These are phyloP conservation scores for Panellus pusillus DNA, from an alignment of 768 basidiomycete genomes.

Conservation along the genomic window DNA sequence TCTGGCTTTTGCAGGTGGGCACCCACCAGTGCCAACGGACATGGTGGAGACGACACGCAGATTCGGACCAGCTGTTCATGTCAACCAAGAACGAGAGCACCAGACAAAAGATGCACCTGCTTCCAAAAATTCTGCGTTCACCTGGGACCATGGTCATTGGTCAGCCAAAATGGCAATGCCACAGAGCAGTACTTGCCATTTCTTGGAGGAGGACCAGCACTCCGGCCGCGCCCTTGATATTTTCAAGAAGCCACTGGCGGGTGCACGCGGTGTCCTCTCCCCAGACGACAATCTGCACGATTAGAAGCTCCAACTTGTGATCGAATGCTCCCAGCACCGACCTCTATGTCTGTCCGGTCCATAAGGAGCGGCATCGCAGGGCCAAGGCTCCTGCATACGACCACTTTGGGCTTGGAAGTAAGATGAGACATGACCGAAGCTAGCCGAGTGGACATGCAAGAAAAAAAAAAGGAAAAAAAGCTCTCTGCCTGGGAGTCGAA, in stretches of 20 bases:
- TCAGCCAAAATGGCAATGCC: constrained; percentile 10
- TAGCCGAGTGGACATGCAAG: constrained; percentile 1
- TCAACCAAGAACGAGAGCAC: background rate
- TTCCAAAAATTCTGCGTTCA: constrained; percentile 72
- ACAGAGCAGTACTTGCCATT: constrained; percentile 44
- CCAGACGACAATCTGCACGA: constrained; percentile 41
- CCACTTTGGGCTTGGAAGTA: constrained; percentile 17
- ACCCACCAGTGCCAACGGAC: constrained; percentile 84
- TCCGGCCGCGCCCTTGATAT: constrained; percentile 65
- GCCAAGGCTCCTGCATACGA: constrained; percentile 18
- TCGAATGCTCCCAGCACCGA: background rate
- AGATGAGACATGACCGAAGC: constrained; percentile 11
- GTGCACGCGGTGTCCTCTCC: constrained; percentile 55
- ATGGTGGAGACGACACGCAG: constrained; percentile 89
- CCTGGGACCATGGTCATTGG: constrained; percentile 38
- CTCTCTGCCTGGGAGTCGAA: constrained; percentile 28
- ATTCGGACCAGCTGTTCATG: constrained; percentile 59
- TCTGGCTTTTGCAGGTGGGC: background rate
- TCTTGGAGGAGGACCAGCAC: constrained; percentile 68
- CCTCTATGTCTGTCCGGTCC: constrained; percentile 11
- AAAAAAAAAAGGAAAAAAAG: background rate
- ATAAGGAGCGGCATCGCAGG: constrained; percentile 17
- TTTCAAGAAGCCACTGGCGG: constrained; percentile 71
- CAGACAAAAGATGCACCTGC: constrained; percentile 36
- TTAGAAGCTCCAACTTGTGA: too few species aligned